Conservation (phyloP, 202 grass and related monocot genomes). For the Musa balbisiana region DNA sequence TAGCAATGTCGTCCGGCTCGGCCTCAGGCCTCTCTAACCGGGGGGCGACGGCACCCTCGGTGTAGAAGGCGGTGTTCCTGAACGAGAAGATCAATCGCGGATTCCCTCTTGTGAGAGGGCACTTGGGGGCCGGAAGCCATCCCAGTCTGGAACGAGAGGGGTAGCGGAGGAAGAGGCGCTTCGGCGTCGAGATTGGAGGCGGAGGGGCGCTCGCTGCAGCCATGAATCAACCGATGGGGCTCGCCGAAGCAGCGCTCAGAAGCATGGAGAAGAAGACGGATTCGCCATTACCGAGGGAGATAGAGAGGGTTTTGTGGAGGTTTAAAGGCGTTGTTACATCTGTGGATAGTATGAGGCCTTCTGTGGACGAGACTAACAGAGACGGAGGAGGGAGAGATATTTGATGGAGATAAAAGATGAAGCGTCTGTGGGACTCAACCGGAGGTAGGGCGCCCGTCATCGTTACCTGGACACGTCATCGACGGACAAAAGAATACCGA, state of each 20-base stretch:
- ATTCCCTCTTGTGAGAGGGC: not conserved
- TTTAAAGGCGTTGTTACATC: constrained; percentile 19
- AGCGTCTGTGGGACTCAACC: too few species aligned
- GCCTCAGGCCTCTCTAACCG: constrained; percentile 13
- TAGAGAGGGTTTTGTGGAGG: constrained; percentile 20
- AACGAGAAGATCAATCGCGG: constrained; percentile 13
- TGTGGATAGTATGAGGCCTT: too few species aligned
- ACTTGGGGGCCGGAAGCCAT: constrained; percentile 29
- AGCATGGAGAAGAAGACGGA: constrained; percentile 3
- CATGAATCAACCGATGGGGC: constrained; percentile 18
- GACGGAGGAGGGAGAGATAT: too few species aligned
- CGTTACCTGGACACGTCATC: too few species aligned
- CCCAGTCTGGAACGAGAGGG: constrained; percentile 5
- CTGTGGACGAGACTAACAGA: too few species aligned
- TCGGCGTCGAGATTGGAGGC: not conserved
- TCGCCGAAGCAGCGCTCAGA: not conserved
- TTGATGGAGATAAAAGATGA: too few species aligned
- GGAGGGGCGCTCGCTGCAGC: constrained; percentile 10
- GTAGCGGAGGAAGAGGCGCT: constrained; percentile 2
- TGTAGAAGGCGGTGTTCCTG: constrained; percentile 19
- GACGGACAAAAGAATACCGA: too few species aligned
- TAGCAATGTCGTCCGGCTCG: constrained; percentile 51
- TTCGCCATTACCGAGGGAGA: constrained; percentile 23
- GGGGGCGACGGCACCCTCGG: constrained; percentile 8
- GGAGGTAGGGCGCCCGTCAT: too few species aligned